Evolutionary conservation across 2,329 filamentous ascomycete genomes (phyloP), one percentile per base, ranked within the genome.

Genomic region (Raffaelea albimanens): DNA sequence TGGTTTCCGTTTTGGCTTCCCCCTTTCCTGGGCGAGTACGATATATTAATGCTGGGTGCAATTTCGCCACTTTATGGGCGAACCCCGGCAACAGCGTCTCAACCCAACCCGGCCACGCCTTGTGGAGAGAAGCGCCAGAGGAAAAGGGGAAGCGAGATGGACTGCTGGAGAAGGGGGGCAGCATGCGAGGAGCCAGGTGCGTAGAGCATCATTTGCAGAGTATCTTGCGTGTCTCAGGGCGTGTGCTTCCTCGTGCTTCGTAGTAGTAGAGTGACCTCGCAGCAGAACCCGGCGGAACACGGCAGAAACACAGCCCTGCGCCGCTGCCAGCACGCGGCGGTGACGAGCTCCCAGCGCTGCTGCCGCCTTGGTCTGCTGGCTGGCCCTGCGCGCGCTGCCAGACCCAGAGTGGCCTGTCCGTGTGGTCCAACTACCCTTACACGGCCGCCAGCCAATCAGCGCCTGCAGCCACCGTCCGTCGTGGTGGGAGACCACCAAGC

Each of bases 71-170:
- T 19, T 19, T 9, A 18, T 39, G 36, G n/a, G n/a, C 36, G 7
- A 19, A n/a, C 36, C 36, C n/a, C 10, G 18, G 39, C 39, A 41
- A 41, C 39, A 44, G 18, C 9, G 9, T 40, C 34, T 19, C 34
- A 38, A n/a, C 14, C 18, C n/a, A 11, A 7, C 38, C n/a, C 8
- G 38, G 16, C 38, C 34, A 16, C 19, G 20, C 20, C 7, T 9
- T 19, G 36, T 19, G 13, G 16, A 19, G 36, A 19, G 16, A 19
- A 18, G 22, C 31, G 42, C 31, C 14, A 16, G 21, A 23, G 25
- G 20, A 13, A 45, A 25, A 25, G 18, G 5, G 13, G 33, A 45
- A 46, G 44, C 44, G 44, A 46, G 31, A 46, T 46, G 44, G 36
- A n/a, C 9, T 16, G 34, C 5, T 38, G 11, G 25, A 29, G 25